These are phyloP conservation scores for Gardenia jasminoides DNA, from an alignment of 257 asterid species.

Conservation along the genomic window DNA sequence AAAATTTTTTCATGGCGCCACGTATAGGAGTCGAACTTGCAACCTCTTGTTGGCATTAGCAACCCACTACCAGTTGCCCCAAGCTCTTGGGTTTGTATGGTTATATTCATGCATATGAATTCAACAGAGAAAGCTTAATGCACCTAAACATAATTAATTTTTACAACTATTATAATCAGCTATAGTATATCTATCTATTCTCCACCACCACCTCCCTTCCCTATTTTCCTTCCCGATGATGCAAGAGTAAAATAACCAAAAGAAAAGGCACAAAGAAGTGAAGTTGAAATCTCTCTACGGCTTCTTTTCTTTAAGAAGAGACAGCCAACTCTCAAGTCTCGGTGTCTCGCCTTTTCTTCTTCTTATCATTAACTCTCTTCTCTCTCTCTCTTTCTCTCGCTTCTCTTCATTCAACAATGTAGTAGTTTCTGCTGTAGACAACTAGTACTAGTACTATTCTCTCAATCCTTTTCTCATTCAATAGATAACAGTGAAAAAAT, in stretches of 20 bases:
- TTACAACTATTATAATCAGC: too few species aligned
- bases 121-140: too few species aligned
- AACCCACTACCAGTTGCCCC: too few species aligned
- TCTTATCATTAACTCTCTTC: slow-evolving; percentile 17
- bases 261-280: slow-evolving; percentile 8
- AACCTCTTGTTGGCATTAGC: too few species aligned
- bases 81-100: too few species aligned
- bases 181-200: too few species aligned
- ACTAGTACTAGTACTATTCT: background rate
- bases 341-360: slow-evolving; percentile 12
- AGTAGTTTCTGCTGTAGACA: too few species aligned
- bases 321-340: slow-evolving; percentile 16
- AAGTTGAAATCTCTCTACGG: slow-evolving; percentile 26
- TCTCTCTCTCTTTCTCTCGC: background rate
- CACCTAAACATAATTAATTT: too few species aligned
- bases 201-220: background rate
- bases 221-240: slow-evolving; percentile 23
- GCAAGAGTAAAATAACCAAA: background rate
- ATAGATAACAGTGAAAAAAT: background rate
- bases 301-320: slow-evolving; percentile 23
- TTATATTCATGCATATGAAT: too few species aligned
- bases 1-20: too few species aligned
- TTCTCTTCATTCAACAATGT: background rate
- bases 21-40: too few species aligned
- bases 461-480: background rate